Evolutionary conservation across 2,329 filamentous ascomycete genomes (phyloP).

Genomic region (Westerdykella ornata): DNA sequence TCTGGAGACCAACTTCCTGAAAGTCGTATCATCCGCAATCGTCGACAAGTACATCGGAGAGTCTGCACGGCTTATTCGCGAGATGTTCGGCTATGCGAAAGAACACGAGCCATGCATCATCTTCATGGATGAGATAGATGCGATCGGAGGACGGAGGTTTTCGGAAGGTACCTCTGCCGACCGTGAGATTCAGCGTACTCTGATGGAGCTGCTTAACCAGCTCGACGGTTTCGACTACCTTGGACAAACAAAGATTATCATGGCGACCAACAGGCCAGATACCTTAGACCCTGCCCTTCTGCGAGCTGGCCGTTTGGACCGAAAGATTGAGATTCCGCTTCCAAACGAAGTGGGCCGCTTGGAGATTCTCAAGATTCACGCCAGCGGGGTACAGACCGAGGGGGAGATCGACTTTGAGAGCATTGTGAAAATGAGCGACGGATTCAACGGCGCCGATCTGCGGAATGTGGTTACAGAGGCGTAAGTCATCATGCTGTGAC

Average conservation of each 20-base stretch:
- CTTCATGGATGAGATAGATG: conserved; percentile 99
- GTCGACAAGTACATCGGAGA: conserved; percentile 99
- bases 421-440: conserved; percentile 99
- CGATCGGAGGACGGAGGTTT: conserved; percentile 93
- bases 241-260: conserved; percentile 99
- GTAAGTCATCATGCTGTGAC: conserved; percentile 55
- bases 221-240: conserved; percentile 98
- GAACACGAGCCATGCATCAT: conserved; percentile 99
- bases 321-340: conserved; percentile 95
- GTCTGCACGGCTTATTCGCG: conserved; percentile 90
- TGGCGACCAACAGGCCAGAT: conserved; percentile 97
- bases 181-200: conserved; percentile 93
- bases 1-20: conserved; percentile 95
- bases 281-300: conserved; percentile 90
- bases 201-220: conserved; percentile 98
- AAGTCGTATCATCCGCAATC: conserved; percentile 97
- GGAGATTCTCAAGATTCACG: conserved; percentile 97
- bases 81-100: conserved; percentile 99
- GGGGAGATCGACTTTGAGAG: conserved; percentile 98
- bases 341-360: conserved; percentile 94
- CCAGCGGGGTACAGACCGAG: conserved; percentile 75
- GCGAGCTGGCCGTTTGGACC: conserved; percentile 84
- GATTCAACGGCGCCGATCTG: conserved; percentile 93
- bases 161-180: conserved; percentile 96
- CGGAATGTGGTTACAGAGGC: conserved; percentile 97